phyloP scores from a whole-genome alignment of 176 grass and related monocot genomes.

The Hordeum marinum region DNA sequence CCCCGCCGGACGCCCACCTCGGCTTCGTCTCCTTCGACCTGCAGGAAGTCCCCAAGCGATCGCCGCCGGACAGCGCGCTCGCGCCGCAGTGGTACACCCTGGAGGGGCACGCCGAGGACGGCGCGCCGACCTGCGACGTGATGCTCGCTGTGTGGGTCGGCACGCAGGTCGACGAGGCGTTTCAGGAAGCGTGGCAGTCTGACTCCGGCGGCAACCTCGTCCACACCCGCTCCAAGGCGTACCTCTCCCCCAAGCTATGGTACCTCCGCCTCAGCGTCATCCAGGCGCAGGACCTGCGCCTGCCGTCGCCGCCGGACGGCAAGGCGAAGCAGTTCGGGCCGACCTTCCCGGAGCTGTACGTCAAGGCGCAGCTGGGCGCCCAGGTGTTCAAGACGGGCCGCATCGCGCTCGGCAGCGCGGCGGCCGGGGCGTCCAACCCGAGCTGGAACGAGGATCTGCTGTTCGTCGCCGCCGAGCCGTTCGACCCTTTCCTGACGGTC shows the following conservation, averaged over 20 bases:
- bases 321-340: slow-evolving; percentile 45
- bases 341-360: slow-evolving; percentile 58
- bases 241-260: slow-evolving; percentile 94
- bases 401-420: slow-evolving; percentile 51
- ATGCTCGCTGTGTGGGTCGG: slow-evolving; percentile 98
- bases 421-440: slow-evolving; percentile 66
- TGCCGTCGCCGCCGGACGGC: slow-evolving; percentile 43
- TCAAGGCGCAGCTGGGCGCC: slow-evolving; percentile 76
- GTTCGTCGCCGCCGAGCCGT: slow-evolving; percentile 93
- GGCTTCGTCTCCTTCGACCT: slow-evolving; percentile 81
- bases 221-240: slow-evolving; percentile 89
- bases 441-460: slow-evolving; percentile 96
- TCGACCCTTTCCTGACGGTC: slow-evolving; percentile 73
- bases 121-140: slow-evolving; percentile 46
- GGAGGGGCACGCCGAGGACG: slow-evolving; percentile 41
- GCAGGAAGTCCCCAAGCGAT: slow-evolving; percentile 76
- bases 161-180: slow-evolving; percentile 92
- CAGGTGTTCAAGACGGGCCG: slow-evolving; percentile 92
- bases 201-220: slow-evolving; percentile 78
- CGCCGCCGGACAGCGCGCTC: slow-evolving; percentile 81
- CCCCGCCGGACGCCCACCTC: slow-evolving; percentile 38
- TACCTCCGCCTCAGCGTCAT: slow-evolving; percentile 88
- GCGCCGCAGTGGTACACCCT: slow-evolving; percentile 98
- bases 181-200: slow-evolving; percentile 96
- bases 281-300: slow-evolving; percentile 81